These are phyloP conservation scores for Kwoniella sp. DNA, from an alignment of 768 basidiomycete genomes.

Conservation along the genomic window DNA sequence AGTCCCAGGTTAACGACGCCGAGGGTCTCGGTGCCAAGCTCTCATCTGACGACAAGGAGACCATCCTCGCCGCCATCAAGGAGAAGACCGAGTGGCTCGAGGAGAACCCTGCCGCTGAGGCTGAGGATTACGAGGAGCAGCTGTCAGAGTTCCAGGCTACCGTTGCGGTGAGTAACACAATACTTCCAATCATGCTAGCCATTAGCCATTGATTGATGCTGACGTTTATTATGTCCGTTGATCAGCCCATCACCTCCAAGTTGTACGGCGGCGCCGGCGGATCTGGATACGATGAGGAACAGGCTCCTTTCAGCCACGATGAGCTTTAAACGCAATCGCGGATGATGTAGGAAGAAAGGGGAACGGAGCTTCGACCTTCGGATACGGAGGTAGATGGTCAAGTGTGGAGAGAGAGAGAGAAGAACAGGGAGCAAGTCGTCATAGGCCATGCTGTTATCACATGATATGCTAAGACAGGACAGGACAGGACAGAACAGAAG, in stretches of 20 bases:
- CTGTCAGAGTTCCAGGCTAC: constrained; percentile 60
- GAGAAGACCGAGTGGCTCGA: constrained; percentile 92
- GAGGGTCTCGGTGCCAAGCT: constrained; percentile 88
- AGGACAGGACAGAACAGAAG: too few species aligned
- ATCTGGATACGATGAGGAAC: constrained; percentile 59
- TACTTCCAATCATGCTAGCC: not conserved
- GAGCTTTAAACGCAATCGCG: constrained; percentile 59
- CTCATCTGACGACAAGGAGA: constrained; percentile 57
- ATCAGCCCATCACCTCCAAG: constrained; percentile 79
- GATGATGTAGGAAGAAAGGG: not conserved
- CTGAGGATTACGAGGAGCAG: constrained; percentile 92
- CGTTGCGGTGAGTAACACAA: constrained; percentile 44
- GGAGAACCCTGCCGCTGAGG: constrained; percentile 70
- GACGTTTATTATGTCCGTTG: not conserved
- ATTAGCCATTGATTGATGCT: constrained; percentile 7
- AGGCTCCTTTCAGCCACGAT: constrained; percentile 62
- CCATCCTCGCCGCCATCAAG: constrained; percentile 76
- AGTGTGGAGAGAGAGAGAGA: not conserved
- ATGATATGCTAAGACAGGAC: too few species aligned
- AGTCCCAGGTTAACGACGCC: constrained; percentile 80
- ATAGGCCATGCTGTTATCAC: too few species aligned
- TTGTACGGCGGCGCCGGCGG: constrained; percentile 58
- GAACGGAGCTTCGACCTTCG: too few species aligned
- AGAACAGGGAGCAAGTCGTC: too few species aligned
- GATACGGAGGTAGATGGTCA: too few species aligned